Conservation (phyloP, 148 eudicot genomes). For the Persicaria maculosa region DNA sequence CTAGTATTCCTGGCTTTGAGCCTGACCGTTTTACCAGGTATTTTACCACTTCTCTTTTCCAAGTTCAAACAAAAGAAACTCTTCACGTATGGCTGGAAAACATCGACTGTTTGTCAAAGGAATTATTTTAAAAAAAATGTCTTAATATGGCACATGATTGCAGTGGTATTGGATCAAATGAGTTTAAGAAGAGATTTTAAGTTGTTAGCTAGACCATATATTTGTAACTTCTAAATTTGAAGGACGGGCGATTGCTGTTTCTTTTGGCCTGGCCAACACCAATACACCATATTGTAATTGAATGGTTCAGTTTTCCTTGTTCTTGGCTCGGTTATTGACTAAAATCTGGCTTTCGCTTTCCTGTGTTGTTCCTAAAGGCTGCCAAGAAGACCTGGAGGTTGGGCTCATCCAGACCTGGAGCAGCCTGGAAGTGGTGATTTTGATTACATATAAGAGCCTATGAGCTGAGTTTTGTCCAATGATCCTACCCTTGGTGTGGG, state of each 20-base stretch:
- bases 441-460: slow-evolving; percentile 42
- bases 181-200: too few relatives aligned
- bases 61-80: background rate
- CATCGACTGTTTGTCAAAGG: background rate
- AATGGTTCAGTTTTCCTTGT: background rate
- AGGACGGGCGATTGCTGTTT: too few relatives aligned
- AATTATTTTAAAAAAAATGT: background rate
- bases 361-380: slow-evolving; percentile 25
- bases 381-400: slow-evolving; percentile 55
- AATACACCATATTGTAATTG: background rate
- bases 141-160: background rate
- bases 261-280: too few relatives aligned
- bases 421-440: slow-evolving; percentile 54
- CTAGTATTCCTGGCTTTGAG: slow-evolving; percentile 87
- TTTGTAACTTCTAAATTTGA: too few relatives aligned
- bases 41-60: background rate
- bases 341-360: background rate
- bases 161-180: background rate
- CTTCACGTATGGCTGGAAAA: background rate
- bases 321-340: background rate
- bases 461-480: background rate
- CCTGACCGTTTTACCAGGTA: slow-evolving; percentile 71
- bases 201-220: too few relatives aligned
- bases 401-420: slow-evolving; percentile 74
- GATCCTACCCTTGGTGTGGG: background rate